These are phyloP conservation scores for Microcyclospora tardicrescens DNA, from an alignment of 2,329 filamentous ascomycete species.

Conservation along the genomic window DNA sequence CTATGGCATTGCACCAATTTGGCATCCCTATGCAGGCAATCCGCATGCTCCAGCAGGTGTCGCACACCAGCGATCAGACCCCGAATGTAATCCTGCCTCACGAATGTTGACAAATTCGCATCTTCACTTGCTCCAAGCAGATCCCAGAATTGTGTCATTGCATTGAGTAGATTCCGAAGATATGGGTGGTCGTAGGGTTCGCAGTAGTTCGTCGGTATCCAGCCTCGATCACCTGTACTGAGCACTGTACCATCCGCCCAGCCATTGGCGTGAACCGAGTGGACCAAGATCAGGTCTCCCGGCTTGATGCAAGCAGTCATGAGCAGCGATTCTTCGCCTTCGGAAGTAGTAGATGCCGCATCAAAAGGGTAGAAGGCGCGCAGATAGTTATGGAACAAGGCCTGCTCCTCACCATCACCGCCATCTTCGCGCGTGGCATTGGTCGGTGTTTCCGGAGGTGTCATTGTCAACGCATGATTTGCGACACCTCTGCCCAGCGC, in stretches of 20 bases:
- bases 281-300: slow-evolving; percentile 84
- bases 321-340: slow-evolving; percentile 47
- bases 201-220: slow-evolving; percentile 97
- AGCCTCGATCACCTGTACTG: slow-evolving; percentile 73
- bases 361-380: slow-evolving; percentile 90
- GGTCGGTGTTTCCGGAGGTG: slow-evolving; percentile 9
- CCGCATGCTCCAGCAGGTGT: slow-evolving; percentile 73
- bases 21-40: slow-evolving; percentile 77
- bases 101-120: slow-evolving; percentile 65
- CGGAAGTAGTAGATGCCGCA: slow-evolving; percentile 63
- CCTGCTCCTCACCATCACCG: slow-evolving; percentile 22
- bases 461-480: slow-evolving; percentile 2
- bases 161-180: slow-evolving; percentile 73
- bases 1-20: slow-evolving; percentile 62
- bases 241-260: slow-evolving; percentile 95
- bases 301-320: slow-evolving; percentile 77
- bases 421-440: not conserved
- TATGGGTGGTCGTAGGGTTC: slow-evolving; percentile 83
- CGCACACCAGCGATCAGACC: slow-evolving; percentile 88
- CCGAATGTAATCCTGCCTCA: slow-evolving; percentile 86
- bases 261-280: slow-evolving; percentile 94
- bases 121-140: slow-evolving; percentile 54
- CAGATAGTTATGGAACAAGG: slow-evolving; percentile 84
- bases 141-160: slow-evolving; percentile 86
- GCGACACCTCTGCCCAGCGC: no score